Evolutionary conservation across 2,329 filamentous ascomycete genomes (phyloP).

Genomic region (Xylaria sp.): DNA sequence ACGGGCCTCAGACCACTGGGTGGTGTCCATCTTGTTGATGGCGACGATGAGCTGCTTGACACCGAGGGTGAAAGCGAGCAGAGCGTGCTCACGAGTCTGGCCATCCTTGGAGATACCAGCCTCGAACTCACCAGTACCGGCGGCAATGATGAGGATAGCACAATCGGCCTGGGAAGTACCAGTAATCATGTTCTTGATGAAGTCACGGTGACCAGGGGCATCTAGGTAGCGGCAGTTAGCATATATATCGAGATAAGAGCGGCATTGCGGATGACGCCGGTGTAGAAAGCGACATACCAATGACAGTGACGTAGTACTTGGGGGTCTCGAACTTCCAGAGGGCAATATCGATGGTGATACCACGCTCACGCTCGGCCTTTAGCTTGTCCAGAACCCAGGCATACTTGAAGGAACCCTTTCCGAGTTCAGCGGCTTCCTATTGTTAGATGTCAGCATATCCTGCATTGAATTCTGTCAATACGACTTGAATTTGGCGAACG

Average conservation of each 20-base stretch:
- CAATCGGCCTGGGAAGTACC: slow-evolving; percentile 99
- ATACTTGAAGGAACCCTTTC: slow-evolving; percentile 99
- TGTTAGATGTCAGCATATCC: slow-evolving; percentile 31
- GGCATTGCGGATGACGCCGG: slow-evolving; percentile 17
- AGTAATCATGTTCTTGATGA: slow-evolving; percentile 99
- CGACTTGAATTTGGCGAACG: not conserved
- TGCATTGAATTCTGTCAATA: not conserved
- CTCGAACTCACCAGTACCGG: slow-evolving; percentile 99
- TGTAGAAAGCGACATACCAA: slow-evolving; percentile 69
- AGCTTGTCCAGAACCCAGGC: slow-evolving; percentile 99
- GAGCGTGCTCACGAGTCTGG: slow-evolving; percentile 99
- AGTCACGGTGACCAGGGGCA: slow-evolving; percentile 99
- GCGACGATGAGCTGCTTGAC: slow-evolving; percentile 99
- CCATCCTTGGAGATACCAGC: slow-evolving; percentile 99
- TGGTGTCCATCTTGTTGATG: slow-evolving; percentile 99
- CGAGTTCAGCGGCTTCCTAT: slow-evolving; percentile 97
- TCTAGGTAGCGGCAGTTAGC: slow-evolving; percentile 61
- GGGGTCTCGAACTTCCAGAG: slow-evolving; percentile 99
- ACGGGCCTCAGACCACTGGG: slow-evolving; percentile 96
- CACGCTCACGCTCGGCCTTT: slow-evolving; percentile 99
- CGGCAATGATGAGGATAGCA: slow-evolving; percentile 99
- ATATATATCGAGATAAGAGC: not conserved
- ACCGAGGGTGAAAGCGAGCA: slow-evolving; percentile 99
- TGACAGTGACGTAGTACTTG: slow-evolving; percentile 98
- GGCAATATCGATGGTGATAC: slow-evolving; percentile 99